Evolutionary conservation across 2,329 filamentous ascomycete genomes (phyloP), one percentile per base, ranked within the genome.

Genomic region (Fusarium sp.): DNA sequence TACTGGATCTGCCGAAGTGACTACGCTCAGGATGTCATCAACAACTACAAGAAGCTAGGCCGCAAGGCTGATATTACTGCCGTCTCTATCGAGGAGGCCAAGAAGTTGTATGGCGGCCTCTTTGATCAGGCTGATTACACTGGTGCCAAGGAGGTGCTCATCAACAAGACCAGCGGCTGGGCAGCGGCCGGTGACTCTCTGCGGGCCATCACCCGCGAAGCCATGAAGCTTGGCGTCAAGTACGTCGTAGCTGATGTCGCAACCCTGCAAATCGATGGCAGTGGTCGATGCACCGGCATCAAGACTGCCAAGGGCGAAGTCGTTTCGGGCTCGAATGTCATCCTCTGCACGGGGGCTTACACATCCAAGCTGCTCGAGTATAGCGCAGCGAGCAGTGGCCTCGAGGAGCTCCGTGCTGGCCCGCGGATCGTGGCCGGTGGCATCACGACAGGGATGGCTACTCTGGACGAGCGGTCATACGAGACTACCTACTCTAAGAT

Each of bases 81-180:
- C 13, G 77, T 83, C 1, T 78, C 85, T 4, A 72, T 83, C 1
- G 81, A 83, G 29, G 79, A 83, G 62, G 81, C 80, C 1, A 80
- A 81, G 20, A 83, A 83, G 59, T 69, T 88, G 60, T 89, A 87
- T 64, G 83, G 81, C 3, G 88, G 88, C 0, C 73, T 90, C 1
- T 90, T 90, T 62, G 81, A 85, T 9, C 83, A 87, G 44, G 87
- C 88, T 2, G 86, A 90, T 61, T 90, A 89, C 71, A 81, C 79
- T 0, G 86, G 82, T 2, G 87, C 85, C 53, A 87, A 84, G 69
- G 85, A 88, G 69, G 86, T 90, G 3, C 79, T 89, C 13, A 78
- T 90, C 46, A 90, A 90, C 79, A 84, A 82, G 71, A 85, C 83
- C 27, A 88, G 87, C 75, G 88, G 88, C 1, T 90, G 87, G 86